Base-by-base conservation (phyloP, 2,329 filamentous ascomycete genomes). In the Xylaria sp. region DNA sequence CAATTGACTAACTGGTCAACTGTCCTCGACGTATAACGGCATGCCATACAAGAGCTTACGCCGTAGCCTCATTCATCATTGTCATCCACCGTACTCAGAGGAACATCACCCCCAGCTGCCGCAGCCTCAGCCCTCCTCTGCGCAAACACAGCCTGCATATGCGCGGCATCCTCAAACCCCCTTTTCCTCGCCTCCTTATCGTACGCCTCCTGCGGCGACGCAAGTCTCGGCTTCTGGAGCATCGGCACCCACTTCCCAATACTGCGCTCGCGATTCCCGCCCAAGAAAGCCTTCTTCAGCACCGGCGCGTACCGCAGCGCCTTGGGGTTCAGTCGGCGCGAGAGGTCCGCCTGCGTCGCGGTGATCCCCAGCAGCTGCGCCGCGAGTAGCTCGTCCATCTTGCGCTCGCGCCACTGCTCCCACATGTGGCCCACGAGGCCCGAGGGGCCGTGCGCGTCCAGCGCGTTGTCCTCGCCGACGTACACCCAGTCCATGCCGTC, bases 321-420 rank as follows among this genome's bases (percentile, higher is more conserved):
- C 6, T 41, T 63, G 1, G 63, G 62, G 61, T 76, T 68, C 28
- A 37, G 55, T 3, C 73, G 68, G 41, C 69, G 73, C n/a, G 64
- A 63, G 34, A 75, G 69, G 23, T 78, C 74, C 0, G 73, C 71
- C 73, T 85, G 84, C 18, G 67, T 44, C 1, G 85, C 81, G 8
- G 89, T 82, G 54, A 91, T 81, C 75, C 92, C 88, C 69, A 98
- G 83, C 60, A 99, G 82, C 73, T 89, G 88, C 68, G 88, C 90
- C 0, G 93, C 90, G 65, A 99, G 84, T 62, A 97, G 84, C 84
- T 98, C 96, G 76, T 98, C 94, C 73, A 98, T 92, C 84, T 97
- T 97, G 63, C 88, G 86, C 77, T 90, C 88, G 69, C 93, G 88
- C 95, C 96, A 99, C 25, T 90, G 83, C 69, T 87, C 85, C 96